Conservation (phyloP, 106 monocot genomes). For the Dendrobium nobile region DNA sequence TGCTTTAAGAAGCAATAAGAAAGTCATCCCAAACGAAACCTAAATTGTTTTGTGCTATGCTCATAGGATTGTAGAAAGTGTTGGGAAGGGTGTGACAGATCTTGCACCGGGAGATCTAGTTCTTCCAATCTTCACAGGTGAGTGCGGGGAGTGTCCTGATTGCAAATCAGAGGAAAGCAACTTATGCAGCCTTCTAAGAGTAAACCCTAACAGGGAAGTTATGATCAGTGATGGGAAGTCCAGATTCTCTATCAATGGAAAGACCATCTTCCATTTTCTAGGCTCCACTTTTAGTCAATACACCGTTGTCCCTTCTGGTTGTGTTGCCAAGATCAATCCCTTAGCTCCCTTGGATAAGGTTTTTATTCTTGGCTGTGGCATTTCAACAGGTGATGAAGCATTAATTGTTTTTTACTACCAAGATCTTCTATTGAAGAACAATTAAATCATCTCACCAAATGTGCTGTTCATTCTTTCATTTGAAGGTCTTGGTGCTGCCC, state of each 20-base stretch:
- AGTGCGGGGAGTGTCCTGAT: slow-evolving; percentile 54
- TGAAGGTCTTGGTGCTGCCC: slow-evolving; percentile 29
- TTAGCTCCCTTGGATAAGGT: slow-evolving; percentile 36
- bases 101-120: slow-evolving; percentile 63
- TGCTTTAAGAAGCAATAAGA: too few relatives aligned
- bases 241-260: slow-evolving; percentile 37
- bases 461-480: background rate
- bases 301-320: slow-evolving; percentile 38
- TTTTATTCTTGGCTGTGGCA: slow-evolving; percentile 35
- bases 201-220: slow-evolving; percentile 24
- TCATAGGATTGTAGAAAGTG: slow-evolving; percentile 63
- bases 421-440: background rate
- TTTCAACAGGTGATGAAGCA: slow-evolving; percentile 27
- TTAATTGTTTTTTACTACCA: background rate
- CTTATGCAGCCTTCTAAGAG: slow-evolving; percentile 34
- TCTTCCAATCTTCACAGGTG: slow-evolving; percentile 58
- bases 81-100: slow-evolving; percentile 73
- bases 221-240: slow-evolving; percentile 33
- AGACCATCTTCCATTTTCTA: slow-evolving; percentile 29
- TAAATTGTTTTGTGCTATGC: background rate
- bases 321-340: slow-evolving; percentile 35
- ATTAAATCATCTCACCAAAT: background rate
- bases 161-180: slow-evolving; percentile 50
- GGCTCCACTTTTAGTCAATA: slow-evolving; percentile 47
- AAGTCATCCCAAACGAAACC: too few relatives aligned